These are phyloP conservation scores for Candida sanyaensis DNA, from an alignment of 1,139 yeast genomes.

Conservation along the genomic window DNA sequence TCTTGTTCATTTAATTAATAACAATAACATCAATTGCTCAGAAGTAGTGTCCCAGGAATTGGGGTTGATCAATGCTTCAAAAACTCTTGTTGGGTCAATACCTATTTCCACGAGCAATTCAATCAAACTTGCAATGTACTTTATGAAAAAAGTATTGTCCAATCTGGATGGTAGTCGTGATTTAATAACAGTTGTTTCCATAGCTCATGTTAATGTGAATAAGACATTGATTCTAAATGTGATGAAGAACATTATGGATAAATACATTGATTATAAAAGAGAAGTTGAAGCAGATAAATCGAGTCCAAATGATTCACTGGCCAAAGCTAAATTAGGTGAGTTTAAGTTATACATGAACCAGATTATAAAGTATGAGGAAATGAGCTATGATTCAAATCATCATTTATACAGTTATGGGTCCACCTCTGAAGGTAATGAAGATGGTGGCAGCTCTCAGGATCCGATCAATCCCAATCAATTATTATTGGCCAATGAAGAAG, in stretches of 20 bases:
- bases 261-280: conserved; percentile 44
- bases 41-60: conserved; percentile 57
- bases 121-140: conserved; percentile 43
- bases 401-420: conserved; percentile 39
- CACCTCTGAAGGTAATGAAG: conserved; percentile 14
- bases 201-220: conserved; percentile 46
- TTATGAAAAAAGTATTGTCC: conserved; percentile 46
- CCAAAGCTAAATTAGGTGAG: conserved; percentile 40
- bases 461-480: conserved; percentile 42
- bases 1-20: conserved; percentile 15
- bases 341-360: conserved; percentile 55
- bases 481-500: conserved; percentile 48
- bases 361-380: conserved; percentile 52
- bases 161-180: conserved; percentile 50
- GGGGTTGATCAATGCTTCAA: conserved; percentile 52
- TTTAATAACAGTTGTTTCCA: conserved; percentile 49
- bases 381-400: conserved; percentile 41
- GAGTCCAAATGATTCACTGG: conserved; percentile 15
- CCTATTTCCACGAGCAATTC: conserved; percentile 33
- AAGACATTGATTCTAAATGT: conserved; percentile 48
- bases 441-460: conserved; percentile 10
- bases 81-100: conserved; percentile 46
- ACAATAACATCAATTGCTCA: conserved; percentile 49
- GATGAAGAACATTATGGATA: conserved; percentile 51
- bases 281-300: conserved; percentile 20